These are phyloP conservation scores for Jatropha multifida DNA, from an alignment of 441 rosid species.

Conservation along the genomic window DNA sequence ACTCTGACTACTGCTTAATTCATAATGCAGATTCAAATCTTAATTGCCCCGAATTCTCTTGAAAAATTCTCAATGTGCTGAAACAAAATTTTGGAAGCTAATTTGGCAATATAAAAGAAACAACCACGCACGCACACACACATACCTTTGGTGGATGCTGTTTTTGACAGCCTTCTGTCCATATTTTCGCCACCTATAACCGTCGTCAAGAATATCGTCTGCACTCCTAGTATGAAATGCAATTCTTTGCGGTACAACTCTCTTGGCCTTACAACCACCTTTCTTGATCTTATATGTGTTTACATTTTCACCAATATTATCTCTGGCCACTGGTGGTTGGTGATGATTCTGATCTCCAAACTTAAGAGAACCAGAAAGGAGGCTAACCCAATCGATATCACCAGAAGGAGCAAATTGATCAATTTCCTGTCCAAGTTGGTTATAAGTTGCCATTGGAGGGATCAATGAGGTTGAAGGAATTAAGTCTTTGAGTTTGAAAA, in stretches of 20 bases:
- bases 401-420: neutral
- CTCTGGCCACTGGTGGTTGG: neutral
- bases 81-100: too few relatives aligned
- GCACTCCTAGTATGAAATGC: conserved; percentile 17
- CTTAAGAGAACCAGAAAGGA: conserved; percentile 4
- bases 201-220: conserved; percentile 24
- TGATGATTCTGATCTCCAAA: conserved; percentile 3
- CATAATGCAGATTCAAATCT: too few relatives aligned
- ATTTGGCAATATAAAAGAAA: neutral
- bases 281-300: conserved; percentile 12
- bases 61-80: too few relatives aligned
- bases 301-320: neutral
- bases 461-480: neutral
- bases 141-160: conserved; percentile 15
- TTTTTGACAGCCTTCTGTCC: conserved; percentile 23
- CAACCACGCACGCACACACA: neutral
- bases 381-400: conserved; percentile 23
- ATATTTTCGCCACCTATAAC: conserved; percentile 21
- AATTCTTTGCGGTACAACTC: conserved; percentile 12
- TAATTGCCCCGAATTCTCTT: too few relatives aligned
- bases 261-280: conserved; percentile 4
- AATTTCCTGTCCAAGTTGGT: conserved; percentile 2
- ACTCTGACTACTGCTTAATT: too few relatives aligned
- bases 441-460: neutral
- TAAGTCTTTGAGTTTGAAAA: neutral